Conservation (phyloP, 2,329 filamentous ascomycete species). For the Alternaria alternata region DNA sequence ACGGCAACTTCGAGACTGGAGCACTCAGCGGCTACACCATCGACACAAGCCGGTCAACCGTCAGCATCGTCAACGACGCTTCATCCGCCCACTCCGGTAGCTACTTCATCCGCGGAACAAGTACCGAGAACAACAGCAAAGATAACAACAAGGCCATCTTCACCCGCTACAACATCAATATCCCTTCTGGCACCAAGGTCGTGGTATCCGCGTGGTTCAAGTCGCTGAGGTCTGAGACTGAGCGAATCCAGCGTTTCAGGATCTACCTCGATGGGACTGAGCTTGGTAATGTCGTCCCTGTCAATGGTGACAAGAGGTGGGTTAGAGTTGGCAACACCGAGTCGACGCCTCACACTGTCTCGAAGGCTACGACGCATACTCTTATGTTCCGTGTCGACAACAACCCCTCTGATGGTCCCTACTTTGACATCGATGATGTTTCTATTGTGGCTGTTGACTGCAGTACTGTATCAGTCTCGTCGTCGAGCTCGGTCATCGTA, state of each 20-base stretch:
- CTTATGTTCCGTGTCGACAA: neutral
- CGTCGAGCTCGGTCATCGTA: neutral
- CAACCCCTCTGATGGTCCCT: neutral
- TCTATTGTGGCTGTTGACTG: neutral
- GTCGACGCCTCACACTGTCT: neutral
- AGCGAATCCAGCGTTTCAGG: neutral
- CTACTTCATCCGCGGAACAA: neutral
- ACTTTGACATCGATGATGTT: neutral
- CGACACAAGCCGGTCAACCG: neutral
- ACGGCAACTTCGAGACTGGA: neutral
- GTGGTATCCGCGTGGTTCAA: constrained; percentile 1
- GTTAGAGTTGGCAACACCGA: neutral
- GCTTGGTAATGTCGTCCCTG: neutral
- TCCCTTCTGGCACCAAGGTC: neutral
- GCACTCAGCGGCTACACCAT: neutral
- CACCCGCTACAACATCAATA: neutral
- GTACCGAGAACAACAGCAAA: neutral
- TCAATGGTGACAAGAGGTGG: neutral
- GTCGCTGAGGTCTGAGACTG: neutral
- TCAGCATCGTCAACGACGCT: neutral
- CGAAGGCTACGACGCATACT: neutral
- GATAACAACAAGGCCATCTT: neutral
- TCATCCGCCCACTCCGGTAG: neutral
- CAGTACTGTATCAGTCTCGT: neutral
- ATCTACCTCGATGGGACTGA: neutral